These are phyloP conservation scores for Chalaropsis thielavioides DNA, from an alignment of 2,329 filamentous ascomycete species.

Conservation along the genomic window DNA sequence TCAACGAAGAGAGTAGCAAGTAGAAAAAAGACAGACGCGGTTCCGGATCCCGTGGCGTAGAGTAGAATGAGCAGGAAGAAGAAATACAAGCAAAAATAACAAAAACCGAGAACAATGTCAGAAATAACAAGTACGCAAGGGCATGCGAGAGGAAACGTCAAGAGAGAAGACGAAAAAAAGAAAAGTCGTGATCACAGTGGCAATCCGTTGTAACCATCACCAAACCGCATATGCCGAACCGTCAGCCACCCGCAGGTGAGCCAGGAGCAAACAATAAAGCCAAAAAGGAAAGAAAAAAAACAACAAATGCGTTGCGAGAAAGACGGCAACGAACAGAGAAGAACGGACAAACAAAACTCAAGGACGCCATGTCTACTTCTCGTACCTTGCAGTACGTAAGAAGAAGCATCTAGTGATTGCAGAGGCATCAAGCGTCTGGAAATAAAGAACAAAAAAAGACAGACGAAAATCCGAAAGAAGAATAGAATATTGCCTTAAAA, in stretches of 20 bases:
- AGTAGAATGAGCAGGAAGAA: background rate
- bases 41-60: conserved; percentile 14
- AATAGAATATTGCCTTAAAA: background rate
- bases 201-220: background rate
- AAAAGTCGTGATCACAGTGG: background rate
- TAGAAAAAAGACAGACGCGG: conserved; percentile 15
- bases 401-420: background rate
- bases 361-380: background rate
- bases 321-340: background rate
- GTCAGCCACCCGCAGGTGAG: conserved; percentile 1
- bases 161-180: background rate
- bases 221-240: conserved; percentile 6
- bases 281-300: background rate
- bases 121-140: background rate
- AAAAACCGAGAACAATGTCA: background rate
- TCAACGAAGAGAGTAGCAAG: conserved; percentile 5
- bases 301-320: background rate
- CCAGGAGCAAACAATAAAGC: conserved; percentile 4
- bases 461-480: background rate
- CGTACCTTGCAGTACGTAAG: background rate
- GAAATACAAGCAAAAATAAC: background rate
- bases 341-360: background rate
- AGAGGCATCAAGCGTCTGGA: background rate
- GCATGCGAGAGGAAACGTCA: background rate
- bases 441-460: background rate